A percentile compares a stretch with the other conserved stretches of the same genome.
phyloP scores from a whole-genome alignment of 2,329 filamentous ascomycete species.

The Colletotrichum abscissum region DNA sequence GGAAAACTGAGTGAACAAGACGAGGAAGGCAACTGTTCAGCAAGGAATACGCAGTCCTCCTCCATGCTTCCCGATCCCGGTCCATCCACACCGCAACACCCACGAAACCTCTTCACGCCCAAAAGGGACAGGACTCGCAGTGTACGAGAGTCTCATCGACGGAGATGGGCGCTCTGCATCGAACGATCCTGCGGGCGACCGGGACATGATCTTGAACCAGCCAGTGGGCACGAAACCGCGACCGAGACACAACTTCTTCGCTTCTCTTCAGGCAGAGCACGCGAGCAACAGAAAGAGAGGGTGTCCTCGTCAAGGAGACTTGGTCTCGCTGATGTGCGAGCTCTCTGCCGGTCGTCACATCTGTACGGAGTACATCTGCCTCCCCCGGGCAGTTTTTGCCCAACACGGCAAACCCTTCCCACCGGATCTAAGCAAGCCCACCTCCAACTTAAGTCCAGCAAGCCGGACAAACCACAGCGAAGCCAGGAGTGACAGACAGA shows the following conservation, averaged over 20 bases:
- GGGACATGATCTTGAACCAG: neutral
- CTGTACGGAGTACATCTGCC: too few relatives aligned
- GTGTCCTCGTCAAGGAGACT: slow-evolving; percentile 24
- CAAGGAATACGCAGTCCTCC: slow-evolving; percentile 2
- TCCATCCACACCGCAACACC: neutral
- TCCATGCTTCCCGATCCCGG: slow-evolving; percentile 8
- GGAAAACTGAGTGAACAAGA: neutral
- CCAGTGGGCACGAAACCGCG: neutral
- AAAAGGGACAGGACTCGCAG: neutral
- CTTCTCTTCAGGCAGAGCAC: neutral
- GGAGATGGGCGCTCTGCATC: slow-evolving; percentile 25
- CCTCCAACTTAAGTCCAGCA: neutral
- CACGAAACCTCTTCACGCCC: neutral
- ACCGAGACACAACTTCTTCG: neutral
- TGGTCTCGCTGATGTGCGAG: too few relatives aligned
- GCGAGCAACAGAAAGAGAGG: slow-evolving; percentile 7
- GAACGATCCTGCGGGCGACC: slow-evolving; percentile 33
- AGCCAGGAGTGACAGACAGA: neutral
- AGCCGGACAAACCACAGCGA: neutral
- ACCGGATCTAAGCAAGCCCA: neutral
- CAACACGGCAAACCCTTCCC: neutral
- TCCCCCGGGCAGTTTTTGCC: neutral
- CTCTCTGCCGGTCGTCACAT: neutral
- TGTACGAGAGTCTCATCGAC: slow-evolving; percentile 4
- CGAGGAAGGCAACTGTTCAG: neutral